Evolutionary conservation across 805 yeast species (phyloP), one percentile per base, ranked within the genome.

Genomic region (Zygosaccharomyces gambellarensis): DNA sequence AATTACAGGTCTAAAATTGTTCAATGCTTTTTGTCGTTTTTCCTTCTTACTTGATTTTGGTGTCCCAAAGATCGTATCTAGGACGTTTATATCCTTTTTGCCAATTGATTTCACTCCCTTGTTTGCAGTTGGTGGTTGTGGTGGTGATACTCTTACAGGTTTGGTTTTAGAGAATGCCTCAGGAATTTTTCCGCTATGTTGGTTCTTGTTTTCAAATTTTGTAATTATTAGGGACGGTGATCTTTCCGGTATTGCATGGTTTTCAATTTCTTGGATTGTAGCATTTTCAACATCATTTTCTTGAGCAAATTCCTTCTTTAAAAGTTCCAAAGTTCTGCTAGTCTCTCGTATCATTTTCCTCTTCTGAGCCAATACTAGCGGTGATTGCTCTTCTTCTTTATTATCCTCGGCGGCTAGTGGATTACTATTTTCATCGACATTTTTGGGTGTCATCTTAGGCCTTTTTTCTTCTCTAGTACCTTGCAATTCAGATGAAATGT

Each of bases 11-110:
- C 46, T 54, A 36, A 48, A 45, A 32, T 55, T 59, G 3, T 52
- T 54, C 36, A 60, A 41, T 45, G 46, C 49, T 30, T 50, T 50
- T 45, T 63, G 65, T 42, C 48, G 46, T 17, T 46, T 48, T 12
- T 31, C 36, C n/a, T 42, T 51, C 30, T 44, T 40, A 29, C 30
- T 43, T 10, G 51, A 12, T 23, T 11, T 8, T 28, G 46, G 28
- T n/a, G 36, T 47, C 14, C 51, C 47, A 48, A 63, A 63, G 7
- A 64, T 62, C 12, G 61, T 53, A 34, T 63, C 64, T 28, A 64
- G 45, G 17, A 58, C 40, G 19, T 49, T 48, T 12, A 61, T 59
- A 51, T 64, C 65, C 28, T 53, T 53, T 14, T 53, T 47, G 8
- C 51, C 53, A 12, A 57, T 53, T 7, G 58, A 55, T 12, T 46